Evolutionary conservation across 75 land plant genomes (phyloP).

Genomic region (Isoetes taiwanensis): DNA sequence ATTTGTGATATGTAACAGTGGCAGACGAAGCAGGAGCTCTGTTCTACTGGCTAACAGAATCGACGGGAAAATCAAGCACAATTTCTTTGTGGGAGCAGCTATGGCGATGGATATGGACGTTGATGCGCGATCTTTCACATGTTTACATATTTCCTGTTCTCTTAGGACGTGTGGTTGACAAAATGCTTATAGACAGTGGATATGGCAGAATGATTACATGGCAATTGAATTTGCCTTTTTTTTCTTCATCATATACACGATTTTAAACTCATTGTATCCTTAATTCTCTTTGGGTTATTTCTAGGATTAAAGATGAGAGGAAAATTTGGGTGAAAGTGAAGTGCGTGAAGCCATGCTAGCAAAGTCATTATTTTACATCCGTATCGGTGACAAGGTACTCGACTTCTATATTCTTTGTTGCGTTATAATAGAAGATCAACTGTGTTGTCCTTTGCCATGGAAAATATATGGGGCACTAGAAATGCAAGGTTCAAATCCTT

Average conservation of each 20-base stretch:
- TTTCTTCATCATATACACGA: not conserved
- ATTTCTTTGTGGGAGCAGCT: too few species aligned
- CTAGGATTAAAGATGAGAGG: constrained; percentile 89
- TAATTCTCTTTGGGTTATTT: not conserved
- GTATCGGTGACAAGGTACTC: constrained; percentile 71
- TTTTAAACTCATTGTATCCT: not conserved
- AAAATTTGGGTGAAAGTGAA: constrained; percentile 96
- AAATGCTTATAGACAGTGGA: not conserved
- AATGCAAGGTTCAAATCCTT: too few species aligned
- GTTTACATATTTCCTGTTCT: not conserved
- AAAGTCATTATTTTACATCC: constrained; percentile 67
- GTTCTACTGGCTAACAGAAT: too few species aligned
- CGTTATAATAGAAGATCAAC: too few species aligned
- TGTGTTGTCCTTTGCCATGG: too few species aligned
- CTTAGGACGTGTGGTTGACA: not conserved
- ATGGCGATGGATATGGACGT: too few species aligned
- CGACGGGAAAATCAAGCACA: too few species aligned
- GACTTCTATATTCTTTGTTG: not conserved
- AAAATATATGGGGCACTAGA: too few species aligned
- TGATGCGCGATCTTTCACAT: constrained; percentile 15
- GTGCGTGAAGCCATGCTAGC: constrained; percentile 91
- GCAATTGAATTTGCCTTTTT: not conserved
- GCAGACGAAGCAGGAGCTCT: too few species aligned
- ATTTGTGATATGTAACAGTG: too few species aligned
- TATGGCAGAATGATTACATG: not conserved